A percentile compares a stretch with the other conserved stretches of the same genome.
Conservation (phyloP, 2,329 filamentous ascomycete species). For the Colletotrichum plurivorum region DNA sequence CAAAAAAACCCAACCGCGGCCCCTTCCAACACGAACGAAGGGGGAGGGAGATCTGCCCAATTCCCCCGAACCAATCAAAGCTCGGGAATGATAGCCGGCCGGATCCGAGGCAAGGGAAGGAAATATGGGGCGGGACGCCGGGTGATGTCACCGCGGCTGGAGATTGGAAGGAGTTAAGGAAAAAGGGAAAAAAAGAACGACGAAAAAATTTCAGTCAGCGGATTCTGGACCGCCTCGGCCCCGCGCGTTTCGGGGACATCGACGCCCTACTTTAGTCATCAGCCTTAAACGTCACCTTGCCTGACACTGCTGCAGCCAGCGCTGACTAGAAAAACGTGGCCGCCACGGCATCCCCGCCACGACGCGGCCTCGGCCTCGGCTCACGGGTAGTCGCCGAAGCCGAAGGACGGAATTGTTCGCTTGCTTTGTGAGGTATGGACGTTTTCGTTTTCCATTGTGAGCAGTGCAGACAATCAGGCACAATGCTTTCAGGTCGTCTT, state of each 20-base stretch:
- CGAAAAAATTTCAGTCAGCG: conserved; percentile 2
- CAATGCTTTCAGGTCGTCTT: background rate
- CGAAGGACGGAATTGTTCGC: too few species aligned
- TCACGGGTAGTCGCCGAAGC: background rate
- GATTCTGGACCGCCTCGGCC: conserved; percentile 4
- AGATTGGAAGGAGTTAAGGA: conserved; percentile 25
- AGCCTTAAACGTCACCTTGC: conserved; percentile 40
- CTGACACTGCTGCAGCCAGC: conserved; percentile 10
- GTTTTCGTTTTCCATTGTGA: too few species aligned
- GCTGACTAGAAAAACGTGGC: conserved; percentile 25
- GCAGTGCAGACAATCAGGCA: too few species aligned
- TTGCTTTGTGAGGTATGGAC: too few species aligned
- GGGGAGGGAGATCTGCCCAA: background rate
- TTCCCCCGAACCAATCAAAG: conserved; percentile 9
- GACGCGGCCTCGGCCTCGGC: conserved; percentile 17
- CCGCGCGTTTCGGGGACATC: conserved; percentile 2
- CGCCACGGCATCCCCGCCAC: conserved; percentile 29
- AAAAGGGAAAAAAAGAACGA: background rate
- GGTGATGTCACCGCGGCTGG: conserved; percentile 32
- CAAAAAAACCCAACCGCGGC: background rate
- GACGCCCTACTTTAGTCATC: conserved; percentile 20
- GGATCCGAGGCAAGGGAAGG: conserved; percentile 15
- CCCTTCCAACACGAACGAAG: background rate
- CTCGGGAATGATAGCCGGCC: conserved; percentile 12
- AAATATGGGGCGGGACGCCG: background rate